These are phyloP conservation scores for Lodderomyces orthopsilosis DNA, from an alignment of 1,139 yeast genomes.

Conservation along the genomic window DNA sequence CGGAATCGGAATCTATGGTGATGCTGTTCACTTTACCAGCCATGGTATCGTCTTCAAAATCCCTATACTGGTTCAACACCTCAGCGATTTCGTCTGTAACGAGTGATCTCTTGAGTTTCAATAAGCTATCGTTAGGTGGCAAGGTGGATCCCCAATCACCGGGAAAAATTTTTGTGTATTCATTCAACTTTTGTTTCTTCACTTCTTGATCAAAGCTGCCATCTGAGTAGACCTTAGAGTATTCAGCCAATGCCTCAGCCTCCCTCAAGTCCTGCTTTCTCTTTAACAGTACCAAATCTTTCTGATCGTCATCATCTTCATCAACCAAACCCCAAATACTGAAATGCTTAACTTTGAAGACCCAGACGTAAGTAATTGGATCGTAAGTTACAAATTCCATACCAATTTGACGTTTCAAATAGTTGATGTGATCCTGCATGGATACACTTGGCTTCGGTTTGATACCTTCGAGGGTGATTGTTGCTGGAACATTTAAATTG, in stretches of 20 bases:
- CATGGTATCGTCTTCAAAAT: slow-evolving; percentile 17
- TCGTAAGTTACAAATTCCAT: slow-evolving; percentile 81
- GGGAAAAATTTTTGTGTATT: slow-evolving; percentile 33
- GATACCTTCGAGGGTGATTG: slow-evolving; percentile 68
- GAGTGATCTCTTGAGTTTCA: slow-evolving; percentile 22
- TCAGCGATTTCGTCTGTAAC: slow-evolving; percentile 29
- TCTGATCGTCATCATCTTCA: slow-evolving; percentile 60
- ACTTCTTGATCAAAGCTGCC: slow-evolving; percentile 30
- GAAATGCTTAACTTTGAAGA: slow-evolving; percentile 84
- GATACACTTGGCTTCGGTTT: slow-evolving; percentile 41
- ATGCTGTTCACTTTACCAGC: slow-evolving; percentile 30
- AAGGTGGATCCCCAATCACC: slow-evolving; percentile 31
- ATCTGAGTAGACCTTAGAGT: slow-evolving; percentile 28
- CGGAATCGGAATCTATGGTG: slow-evolving; percentile 27
- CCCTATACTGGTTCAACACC: slow-evolving; percentile 22
- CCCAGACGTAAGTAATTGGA: slow-evolving; percentile 74
- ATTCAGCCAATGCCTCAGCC: slow-evolving; percentile 23
- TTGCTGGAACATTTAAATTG: slow-evolving; percentile 83
- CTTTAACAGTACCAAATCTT: slow-evolving; percentile 25
- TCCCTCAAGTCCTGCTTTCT: slow-evolving; percentile 30
- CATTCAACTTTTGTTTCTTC: slow-evolving; percentile 33
- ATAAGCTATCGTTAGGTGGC: slow-evolving; percentile 20
- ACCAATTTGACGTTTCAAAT: slow-evolving; percentile 51
- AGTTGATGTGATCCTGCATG: slow-evolving; percentile 41
- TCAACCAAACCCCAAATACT: slow-evolving; percentile 90